Evolutionary conservation across 176 grass and related monocot species (phyloP), one percentile per base, ranked within the genome.

Genomic region (Coix lacrymajobi): DNA sequence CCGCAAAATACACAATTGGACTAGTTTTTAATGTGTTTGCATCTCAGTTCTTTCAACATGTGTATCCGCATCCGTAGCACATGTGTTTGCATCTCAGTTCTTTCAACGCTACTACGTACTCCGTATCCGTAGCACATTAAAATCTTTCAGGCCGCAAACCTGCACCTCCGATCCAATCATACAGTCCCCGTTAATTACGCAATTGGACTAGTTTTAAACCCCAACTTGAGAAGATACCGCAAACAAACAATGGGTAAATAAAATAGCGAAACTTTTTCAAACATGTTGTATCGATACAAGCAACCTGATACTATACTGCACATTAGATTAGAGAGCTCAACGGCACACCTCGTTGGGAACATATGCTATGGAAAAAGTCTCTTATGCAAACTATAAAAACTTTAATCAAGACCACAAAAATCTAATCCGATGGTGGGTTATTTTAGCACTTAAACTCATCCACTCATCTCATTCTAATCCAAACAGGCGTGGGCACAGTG

Each of bases 221-320:
- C 31, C 75, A 51, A 79, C 30, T 72, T 71, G 75, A 56, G 11
- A 75, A 66, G 77, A 80, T 80, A 66, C 84, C 43, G 5, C 45
- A 34, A 80, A n/a, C 39, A 38, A 78, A 24, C 8, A 79, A 7
- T 3, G 10, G 20, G 29, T 71, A 86, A 80, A 44, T 72, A 80
- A 76, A 58, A 0, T 75, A 87, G 4, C 28, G 13, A 41, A 5
- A 61, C 19, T 37, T 69, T 69, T 39, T 76, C 48, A 46, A 60
- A 69, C 78, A 81, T 57, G 15, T 22, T 68, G 61, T 48, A 48
- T 58, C 16, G 61, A 68, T 29, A 75, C 17, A 67, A 58, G 8
- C 33, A 68, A 58, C 38, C 44, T 48, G 45, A 15, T 48, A 8
- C 4, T 29, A 62, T 13, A 36, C 22, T 51, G 24, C 2, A 11